These are phyloP conservation scores for Elongisporangium senticosum DNA, from an alignment of 352 stramenopile genomes.

Conservation along the genomic window DNA sequence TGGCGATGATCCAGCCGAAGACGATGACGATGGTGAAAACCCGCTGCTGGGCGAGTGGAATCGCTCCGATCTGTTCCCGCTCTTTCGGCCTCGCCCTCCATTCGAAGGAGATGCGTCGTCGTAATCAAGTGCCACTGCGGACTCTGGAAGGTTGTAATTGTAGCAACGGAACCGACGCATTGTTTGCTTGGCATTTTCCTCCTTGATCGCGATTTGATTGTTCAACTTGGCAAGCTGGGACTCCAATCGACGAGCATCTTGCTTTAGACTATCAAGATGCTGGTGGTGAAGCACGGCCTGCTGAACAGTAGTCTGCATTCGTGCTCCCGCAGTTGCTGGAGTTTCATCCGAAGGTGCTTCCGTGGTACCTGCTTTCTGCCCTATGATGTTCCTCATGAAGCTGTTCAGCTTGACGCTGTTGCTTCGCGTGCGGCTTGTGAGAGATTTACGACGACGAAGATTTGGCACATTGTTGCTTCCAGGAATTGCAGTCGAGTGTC, in stretches of 20 bases:
- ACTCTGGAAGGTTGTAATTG: constrained; percentile 80
- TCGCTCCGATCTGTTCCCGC: constrained; percentile 9
- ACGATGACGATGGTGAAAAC: constrained; percentile 15
- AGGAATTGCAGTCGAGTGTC: not conserved
- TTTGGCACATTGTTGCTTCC: constrained; percentile 30
- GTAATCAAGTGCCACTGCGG: constrained; percentile 33
- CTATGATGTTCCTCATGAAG: constrained; percentile 58
- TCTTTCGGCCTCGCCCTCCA: constrained; percentile 14
- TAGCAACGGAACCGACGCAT: constrained; percentile 69
- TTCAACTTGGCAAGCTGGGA: constrained; percentile 56
- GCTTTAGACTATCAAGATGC: constrained; percentile 42
- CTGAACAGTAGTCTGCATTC: not conserved
- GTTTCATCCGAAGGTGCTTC: not conserved
- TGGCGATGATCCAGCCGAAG: constrained; percentile 12
- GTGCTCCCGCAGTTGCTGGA: not conserved
- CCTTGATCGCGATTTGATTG: constrained; percentile 58
- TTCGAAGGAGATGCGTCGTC: constrained; percentile 40
- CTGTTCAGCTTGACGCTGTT: constrained; percentile 58
- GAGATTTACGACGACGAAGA: constrained; percentile 41
- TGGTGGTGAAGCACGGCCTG: constrained; percentile 2
- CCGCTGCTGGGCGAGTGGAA: constrained; percentile 11
- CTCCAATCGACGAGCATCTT: constrained; percentile 51
- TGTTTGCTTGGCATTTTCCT: constrained; percentile 45
- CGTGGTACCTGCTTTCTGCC: constrained; percentile 22
- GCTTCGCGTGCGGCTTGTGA: constrained; percentile 52